Evolutionary conservation across 805 yeast species (phyloP).

Genomic region (Starmerella sp.): DNA sequence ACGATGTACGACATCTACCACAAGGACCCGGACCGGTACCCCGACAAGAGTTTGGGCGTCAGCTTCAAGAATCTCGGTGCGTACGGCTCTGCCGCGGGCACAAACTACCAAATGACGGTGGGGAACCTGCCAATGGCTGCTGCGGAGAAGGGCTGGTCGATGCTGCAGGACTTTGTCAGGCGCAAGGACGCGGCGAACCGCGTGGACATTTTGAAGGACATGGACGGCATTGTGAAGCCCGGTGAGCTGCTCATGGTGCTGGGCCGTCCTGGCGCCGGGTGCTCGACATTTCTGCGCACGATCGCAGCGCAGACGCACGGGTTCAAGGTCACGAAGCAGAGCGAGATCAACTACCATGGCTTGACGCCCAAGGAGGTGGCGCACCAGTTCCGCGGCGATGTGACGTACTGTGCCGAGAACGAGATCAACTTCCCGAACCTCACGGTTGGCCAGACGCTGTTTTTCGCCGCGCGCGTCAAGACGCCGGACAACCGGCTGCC

Average conservation of each 20-base stretch:
- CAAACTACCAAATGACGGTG: conserved; percentile 57
- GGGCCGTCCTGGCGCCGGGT: conserved; percentile 74
- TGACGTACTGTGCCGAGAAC: conserved; percentile 35
- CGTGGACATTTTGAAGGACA: conserved; percentile 21
- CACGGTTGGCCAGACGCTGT: conserved; percentile 61
- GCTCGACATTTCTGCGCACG: conserved; percentile 57
- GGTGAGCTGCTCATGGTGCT: conserved; percentile 63
- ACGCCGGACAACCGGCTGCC: conserved; percentile 49
- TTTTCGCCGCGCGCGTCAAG: conserved; percentile 58
- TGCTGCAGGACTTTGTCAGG: neutral
- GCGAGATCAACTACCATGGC: conserved; percentile 30
- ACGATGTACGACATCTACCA: conserved; percentile 43
- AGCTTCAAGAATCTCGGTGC: conserved; percentile 50
- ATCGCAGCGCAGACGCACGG: conserved; percentile 47
- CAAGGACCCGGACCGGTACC: conserved; percentile 50
- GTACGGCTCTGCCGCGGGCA: conserved; percentile 47
- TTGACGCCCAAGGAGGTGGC: conserved; percentile 41
- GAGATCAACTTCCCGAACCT: conserved; percentile 69
- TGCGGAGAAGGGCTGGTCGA: conserved; percentile 22
- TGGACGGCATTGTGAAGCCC: conserved; percentile 38
- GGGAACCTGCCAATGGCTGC: conserved; percentile 32
- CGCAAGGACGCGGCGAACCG: neutral
- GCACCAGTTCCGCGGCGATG: conserved; percentile 42
- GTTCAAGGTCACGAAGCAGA: conserved; percentile 41
- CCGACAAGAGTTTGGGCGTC: conserved; percentile 49